Evolutionary conservation across 805 yeast species (phyloP), one percentile per base, ranked within the genome.

Genomic region (Ogataea trehalophila): DNA sequence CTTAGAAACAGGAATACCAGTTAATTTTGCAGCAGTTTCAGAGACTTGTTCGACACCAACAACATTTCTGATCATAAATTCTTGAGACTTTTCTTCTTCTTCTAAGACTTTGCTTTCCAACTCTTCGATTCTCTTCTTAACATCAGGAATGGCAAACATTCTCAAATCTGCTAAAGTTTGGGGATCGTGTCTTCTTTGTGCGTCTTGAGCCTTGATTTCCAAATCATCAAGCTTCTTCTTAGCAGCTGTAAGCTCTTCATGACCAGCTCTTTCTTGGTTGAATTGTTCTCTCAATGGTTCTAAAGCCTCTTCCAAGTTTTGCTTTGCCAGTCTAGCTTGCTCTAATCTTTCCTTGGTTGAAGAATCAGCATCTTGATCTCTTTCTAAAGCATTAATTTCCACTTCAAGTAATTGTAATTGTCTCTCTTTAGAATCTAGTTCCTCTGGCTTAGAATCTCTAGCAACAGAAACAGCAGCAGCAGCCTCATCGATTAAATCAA

Each of bases 391-490:
- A 63, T 89, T 88, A 63, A 94, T 92, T 70, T 94, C 99, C 49
- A 94, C 98, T 60, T 92, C 96, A 34, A 94, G 71, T 57, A 94
- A 78, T 65, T 90, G 95, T 42, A 91, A 76, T 70, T 89, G 89
- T 68, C 99, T 87, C 70, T 94, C 99, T 57, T 90, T 79, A 40
- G 83, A 85, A 71, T 94, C 99, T 60, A 94, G 76, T 66, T 90
- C 97, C 69, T 94, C 99, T 1, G 99, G 99, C 66, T 88, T 89
- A 3, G 98, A 92, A 66, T 94, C 99, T 70, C 99, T 82, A 4
- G 97, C 96, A 45, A 94, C 99, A 1, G 98, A 98, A 39, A 94
- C 98, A 47, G 95, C 79, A 3, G 98, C 98, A 39, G 97, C 95
- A 6, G 97, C 79, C 65, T 94, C 97, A 72, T 92, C 99, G 55